Conservation (phyloP, 257 asterid species). For the Solanum tacnaense region DNA sequence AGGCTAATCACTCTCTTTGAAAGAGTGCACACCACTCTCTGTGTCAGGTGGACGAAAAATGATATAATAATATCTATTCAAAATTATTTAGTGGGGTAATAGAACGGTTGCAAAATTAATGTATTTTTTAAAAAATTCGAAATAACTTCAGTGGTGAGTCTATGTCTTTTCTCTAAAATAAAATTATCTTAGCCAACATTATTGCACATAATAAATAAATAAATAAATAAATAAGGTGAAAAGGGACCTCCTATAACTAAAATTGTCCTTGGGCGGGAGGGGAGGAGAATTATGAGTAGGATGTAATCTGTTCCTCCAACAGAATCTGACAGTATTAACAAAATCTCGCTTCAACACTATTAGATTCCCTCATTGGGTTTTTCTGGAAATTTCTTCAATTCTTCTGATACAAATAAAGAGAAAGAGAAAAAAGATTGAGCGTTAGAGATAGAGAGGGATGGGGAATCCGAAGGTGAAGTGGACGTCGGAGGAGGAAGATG, state of each 20-base stretch:
- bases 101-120: no score
- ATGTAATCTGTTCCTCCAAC: neutral
- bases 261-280: neutral
- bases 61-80: no score
- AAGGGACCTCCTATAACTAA: neutral
- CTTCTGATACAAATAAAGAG: neutral
- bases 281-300: neutral
- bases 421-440: neutral
- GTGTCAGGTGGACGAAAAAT: no score
- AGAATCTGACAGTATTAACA: neutral
- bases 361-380: neutral
- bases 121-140: rapidly evolving
- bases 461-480: slow-evolving; percentile 53
- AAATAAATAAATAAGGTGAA: neutral
- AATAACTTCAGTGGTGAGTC: rapidly evolving
- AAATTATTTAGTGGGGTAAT: no score
- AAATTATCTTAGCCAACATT: neutral
- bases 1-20: no score
- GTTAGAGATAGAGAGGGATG: slow-evolving; percentile 9
- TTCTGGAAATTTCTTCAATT: neutral
- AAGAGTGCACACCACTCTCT: no score
- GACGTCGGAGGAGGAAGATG: slow-evolving; percentile 49
- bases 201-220: neutral
- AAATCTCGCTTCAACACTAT: neutral
- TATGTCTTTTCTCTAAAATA: neutral